Base-by-base conservation (phyloP, 1,139 yeast species). In the Blastobotrys persicus region DNA sequence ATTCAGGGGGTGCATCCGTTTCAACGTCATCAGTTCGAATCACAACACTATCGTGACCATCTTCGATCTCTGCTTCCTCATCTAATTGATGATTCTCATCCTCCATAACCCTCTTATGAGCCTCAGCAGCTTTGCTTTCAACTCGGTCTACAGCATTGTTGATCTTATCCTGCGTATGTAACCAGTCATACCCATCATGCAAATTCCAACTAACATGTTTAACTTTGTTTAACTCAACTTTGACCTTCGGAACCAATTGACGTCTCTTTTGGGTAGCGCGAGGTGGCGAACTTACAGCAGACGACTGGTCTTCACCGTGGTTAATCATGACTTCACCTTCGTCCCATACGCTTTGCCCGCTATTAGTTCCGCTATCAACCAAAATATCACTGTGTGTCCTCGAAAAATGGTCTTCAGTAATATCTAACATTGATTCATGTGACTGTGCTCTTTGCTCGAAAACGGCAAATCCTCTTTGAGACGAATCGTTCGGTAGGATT, bases 111-210 rank as follows among this genome's bases (percentile, higher is more conserved):
- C 28, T 5, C 28, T 23, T 23, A 43, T 58, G 58, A 26, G 65
- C 65, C 44, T 70, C 72, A 11, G 55, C 59, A 0, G 78, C 82
- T 46, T 71, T 75, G 11, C 68, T 70, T 57, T 84, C 88, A 12
- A 86, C 79, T 32, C 77, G 68, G 49, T 75, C 76, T 0, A 91
- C 83, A 0, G 88, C 87, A 4, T 75, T 77, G 18, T 76, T 72
- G 23, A 92, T 83, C 0, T 81, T 75, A 38, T 74, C 75, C 53
- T 95, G 74, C 0, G 98, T 88, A 44, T 80, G 80, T 50, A 78
- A 78, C 96, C 98, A 89, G 63, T 92, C 98, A 62, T 83, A 92
- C 0, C 99, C 99, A 69, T 92, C 98, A 63, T 79, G 82, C 37
- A 92, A 68, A 51, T 78, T 81, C 52, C 92, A 68, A 2, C 67